phyloP scores from a whole-genome alignment of 2,329 filamentous ascomycete species.

The Cercospora nicotianae region DNA sequence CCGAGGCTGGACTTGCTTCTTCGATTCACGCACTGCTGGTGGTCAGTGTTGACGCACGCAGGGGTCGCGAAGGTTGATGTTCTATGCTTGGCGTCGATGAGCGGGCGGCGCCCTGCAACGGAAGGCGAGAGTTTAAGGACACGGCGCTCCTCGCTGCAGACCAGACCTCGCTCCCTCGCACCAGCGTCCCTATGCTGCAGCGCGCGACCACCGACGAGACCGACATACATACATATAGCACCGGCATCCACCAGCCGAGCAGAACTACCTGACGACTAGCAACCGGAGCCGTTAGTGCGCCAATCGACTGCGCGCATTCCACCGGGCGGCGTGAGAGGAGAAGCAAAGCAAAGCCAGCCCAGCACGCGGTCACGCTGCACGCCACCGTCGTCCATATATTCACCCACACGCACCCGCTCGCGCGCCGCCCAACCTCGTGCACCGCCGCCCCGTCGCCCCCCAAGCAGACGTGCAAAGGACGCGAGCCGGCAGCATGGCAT shows the following conservation, averaged over 20 bases:
- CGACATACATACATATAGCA: background rate
- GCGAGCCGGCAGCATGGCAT: slow-evolving; percentile 14
- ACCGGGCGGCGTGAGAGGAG: slow-evolving; percentile 7
- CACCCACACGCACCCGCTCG: background rate
- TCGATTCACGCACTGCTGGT: background rate
- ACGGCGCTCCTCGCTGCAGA: background rate
- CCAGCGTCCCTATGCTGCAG: background rate
- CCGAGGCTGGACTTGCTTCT: slow-evolving; percentile 1
- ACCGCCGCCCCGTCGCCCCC: background rate
- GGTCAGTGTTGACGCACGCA: background rate
- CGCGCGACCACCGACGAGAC: background rate
- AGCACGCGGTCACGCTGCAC: background rate
- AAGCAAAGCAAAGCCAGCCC: slow-evolving; percentile 3
- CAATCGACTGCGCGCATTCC: slow-evolving; percentile 5
- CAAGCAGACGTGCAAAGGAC: background rate
- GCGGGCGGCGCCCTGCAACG: background rate
- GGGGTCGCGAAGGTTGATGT: slow-evolving; percentile 1
- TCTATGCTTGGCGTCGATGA: slow-evolving; percentile 2
- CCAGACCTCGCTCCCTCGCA: background rate
- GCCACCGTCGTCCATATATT: background rate
- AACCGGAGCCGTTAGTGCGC: background rate
- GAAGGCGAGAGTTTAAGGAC: slow-evolving; percentile 2
- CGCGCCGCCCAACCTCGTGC: background rate
- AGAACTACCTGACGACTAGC: slow-evolving; percentile 5
- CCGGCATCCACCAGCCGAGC: slow-evolving; percentile 4